phyloP scores from a whole-genome alignment of 768 basidiomycete genomes.

The Leccinellum rugosiceps region DNA sequence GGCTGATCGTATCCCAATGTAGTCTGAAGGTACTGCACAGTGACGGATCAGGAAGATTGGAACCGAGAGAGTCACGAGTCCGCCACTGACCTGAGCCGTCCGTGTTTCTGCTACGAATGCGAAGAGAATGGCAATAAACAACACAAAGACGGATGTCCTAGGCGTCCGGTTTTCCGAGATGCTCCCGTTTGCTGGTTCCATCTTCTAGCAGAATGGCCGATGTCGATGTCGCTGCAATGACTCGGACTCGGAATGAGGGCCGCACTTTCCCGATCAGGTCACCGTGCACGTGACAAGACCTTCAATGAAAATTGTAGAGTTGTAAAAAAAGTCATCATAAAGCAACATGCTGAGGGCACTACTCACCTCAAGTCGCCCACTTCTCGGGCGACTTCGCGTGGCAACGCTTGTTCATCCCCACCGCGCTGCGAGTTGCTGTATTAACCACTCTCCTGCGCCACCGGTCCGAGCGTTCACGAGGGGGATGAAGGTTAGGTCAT shows the following conservation, averaged over 20 bases:
- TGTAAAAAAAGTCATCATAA: not conserved
- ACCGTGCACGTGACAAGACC: slow-evolving; percentile 9
- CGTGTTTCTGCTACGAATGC: slow-evolving; percentile 79
- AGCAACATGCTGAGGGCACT: slow-evolving; percentile 51
- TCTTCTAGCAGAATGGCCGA: not conserved
- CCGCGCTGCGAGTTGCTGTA: slow-evolving; percentile 31
- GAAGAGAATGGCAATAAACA: slow-evolving; percentile 60
- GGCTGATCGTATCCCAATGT: slow-evolving; percentile 78
- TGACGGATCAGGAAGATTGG: slow-evolving; percentile 1
- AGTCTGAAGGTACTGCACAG: slow-evolving; percentile 70
- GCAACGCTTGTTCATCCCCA: slow-evolving; percentile 33
- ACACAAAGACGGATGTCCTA: slow-evolving; percentile 44
- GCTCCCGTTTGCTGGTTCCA: slow-evolving; percentile 5
- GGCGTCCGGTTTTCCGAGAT: not conserved
- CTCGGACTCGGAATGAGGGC: too few species aligned
- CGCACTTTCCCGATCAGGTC: not conserved
- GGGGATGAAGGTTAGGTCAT: slow-evolving; percentile 96
- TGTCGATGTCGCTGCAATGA: not conserved
- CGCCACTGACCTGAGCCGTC: slow-evolving; percentile 60
- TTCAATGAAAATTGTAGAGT: not conserved
- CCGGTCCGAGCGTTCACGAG: slow-evolving; percentile 43
- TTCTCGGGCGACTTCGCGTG: slow-evolving; percentile 51
- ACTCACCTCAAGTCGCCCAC: slow-evolving; percentile 57
- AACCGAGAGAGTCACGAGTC: not conserved
- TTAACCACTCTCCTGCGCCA: slow-evolving; percentile 2